Base-by-base conservation (phyloP, 257 asterid species). In the Lavandula angustifolia region DNA sequence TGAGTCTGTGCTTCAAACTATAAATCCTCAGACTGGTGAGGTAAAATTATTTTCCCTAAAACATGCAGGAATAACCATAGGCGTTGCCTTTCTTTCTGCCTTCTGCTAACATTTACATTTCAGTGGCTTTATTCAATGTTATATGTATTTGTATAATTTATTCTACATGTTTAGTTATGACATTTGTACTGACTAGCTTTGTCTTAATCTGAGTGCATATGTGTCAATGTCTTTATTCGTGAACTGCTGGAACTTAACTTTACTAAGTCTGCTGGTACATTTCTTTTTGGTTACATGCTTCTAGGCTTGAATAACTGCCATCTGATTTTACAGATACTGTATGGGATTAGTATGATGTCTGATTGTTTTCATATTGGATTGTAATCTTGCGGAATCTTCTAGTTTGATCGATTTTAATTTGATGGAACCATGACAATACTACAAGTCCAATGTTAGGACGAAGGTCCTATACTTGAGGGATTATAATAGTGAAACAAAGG, bases 21-120 rank as follows among this genome's bases (percentile, higher is more conserved):
- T 94, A 55, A 90, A 90, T 80, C 97, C 97, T 58, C 97, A 94
- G 75, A 81, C 91, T 12, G 99, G 97, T 75, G 97, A 94, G 97
- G 99, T 91, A 82, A 54, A 12, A 37, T 62, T 34, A 35, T 7
- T 68, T 11, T 32, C 43, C 4, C 40, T 54, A 29, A 22, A 50
- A 7, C 51, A 52, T 41, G 38, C 35, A 6, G 54, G 27, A 48
- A 46, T 40, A 52, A 47, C 27, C 50, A 49, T 69, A 17, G n/a
- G 58, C 67, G 12, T 46, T 60, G 57, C 53, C 29, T 61, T 61
- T 31, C 41, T 33, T 44, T 17, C n/a, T n/a, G n/a, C n/a, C n/a
- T n/a, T n/a, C n/a, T 62, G 60, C 9, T 53, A 31, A 14, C 52
- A 34, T 42, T 37, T 43, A 29, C 13, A 4, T 59, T 57, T 55